Evolutionary conservation across 768 basidiomycete genomes (phyloP).

Genomic region (Leccinum disarticulatum): DNA sequence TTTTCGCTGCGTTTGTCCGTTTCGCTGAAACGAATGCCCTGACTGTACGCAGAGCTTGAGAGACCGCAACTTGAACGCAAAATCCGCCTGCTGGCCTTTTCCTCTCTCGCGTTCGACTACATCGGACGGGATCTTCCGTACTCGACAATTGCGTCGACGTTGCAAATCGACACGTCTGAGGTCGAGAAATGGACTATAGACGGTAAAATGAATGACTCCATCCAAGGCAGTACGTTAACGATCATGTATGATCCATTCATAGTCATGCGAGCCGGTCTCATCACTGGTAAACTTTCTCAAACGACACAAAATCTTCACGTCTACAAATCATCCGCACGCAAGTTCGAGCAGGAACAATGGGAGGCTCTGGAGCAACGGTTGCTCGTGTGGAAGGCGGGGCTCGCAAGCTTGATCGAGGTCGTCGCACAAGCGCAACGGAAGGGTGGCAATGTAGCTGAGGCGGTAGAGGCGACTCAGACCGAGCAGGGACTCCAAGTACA

Average conservation of each 20-base stretch:
- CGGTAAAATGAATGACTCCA: slow-evolving; percentile 43
- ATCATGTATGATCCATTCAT: background rate
- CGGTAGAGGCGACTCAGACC: slow-evolving; percentile 21
- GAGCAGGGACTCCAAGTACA: slow-evolving; percentile 27
- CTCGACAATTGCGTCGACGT: slow-evolving; percentile 59
- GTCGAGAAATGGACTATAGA: slow-evolving; percentile 91
- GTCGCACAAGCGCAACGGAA: slow-evolving; percentile 55
- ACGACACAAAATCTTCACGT: slow-evolving; percentile 71
- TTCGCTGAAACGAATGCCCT: background rate
- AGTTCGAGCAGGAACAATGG: slow-evolving; percentile 82
- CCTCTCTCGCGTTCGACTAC: slow-evolving; percentile 74
- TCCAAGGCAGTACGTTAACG: background rate
- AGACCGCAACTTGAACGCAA: slow-evolving; percentile 66
- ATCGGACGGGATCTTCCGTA: slow-evolving; percentile 76
- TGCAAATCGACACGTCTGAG: slow-evolving; percentile 62
- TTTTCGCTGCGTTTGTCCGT: background rate
- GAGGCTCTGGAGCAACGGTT: slow-evolving; percentile 71
- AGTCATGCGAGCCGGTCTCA: slow-evolving; percentile 81
- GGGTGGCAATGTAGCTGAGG: slow-evolving; percentile 24
- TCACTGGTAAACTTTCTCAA: slow-evolving; percentile 84
- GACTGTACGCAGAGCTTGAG: slow-evolving; percentile 48
- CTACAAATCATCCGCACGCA: slow-evolving; percentile 69
- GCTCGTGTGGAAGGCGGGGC: slow-evolving; percentile 73
- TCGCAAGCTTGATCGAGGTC: slow-evolving; percentile 69
- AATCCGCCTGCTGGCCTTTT: slow-evolving; percentile 73